Conservation (phyloP, 345 rosid genomes). For the Luvunga scandens region DNA sequence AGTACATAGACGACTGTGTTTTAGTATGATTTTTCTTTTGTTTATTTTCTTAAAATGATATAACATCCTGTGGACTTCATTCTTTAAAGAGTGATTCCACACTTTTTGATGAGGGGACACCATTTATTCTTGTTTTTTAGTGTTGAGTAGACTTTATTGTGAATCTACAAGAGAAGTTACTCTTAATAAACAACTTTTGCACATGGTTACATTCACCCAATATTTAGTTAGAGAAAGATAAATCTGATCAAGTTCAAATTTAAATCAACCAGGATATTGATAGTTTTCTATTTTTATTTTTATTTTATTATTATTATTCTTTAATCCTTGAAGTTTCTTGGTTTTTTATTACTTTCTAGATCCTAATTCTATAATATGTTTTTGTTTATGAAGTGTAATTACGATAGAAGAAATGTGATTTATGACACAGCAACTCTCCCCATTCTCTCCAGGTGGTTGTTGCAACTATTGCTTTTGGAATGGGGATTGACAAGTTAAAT, state of each 20-base stretch:
- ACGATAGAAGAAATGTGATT: background rate
- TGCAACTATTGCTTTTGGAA: slow-evolving; percentile 92
- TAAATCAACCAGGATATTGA: background rate
- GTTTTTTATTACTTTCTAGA: background rate
- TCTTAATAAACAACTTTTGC: background rate
- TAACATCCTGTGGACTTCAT: background rate
- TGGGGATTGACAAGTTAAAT: slow-evolving; percentile 89
- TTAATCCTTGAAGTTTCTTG: no score
- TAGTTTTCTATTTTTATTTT: background rate
- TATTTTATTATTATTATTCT: no score
- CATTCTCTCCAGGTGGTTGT: slow-evolving; percentile 61
- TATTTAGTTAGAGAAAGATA: background rate
- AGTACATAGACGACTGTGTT: background rate
- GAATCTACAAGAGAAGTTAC: background rate
- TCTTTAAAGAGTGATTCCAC: background rate
- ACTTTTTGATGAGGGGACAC: background rate
- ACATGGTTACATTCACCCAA: background rate
- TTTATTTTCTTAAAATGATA: no score
- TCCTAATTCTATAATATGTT: background rate
- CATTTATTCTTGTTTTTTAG: background rate
- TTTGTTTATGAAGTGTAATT: background rate
- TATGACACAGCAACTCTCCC: background rate
- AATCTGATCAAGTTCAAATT: background rate
- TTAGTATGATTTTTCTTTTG: no score
- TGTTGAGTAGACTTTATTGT: background rate